These are phyloP conservation scores for Physcomitrellopsis africana DNA, from an alignment of 225 moss, liverwort and hornwort genomes.

Conservation along the genomic window DNA sequence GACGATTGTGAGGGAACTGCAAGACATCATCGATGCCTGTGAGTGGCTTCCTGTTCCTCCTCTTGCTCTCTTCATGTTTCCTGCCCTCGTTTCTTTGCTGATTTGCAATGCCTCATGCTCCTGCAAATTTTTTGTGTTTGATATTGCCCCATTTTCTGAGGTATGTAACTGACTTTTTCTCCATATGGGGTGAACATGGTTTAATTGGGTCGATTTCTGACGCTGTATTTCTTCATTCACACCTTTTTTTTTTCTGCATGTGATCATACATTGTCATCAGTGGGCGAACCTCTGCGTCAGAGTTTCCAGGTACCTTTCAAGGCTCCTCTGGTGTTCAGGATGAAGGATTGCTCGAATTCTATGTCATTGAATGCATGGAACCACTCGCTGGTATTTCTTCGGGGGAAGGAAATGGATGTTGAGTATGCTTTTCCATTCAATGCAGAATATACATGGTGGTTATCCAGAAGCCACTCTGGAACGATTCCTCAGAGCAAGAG, in stretches of 20 bases:
- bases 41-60: slow-evolving; percentile 27
- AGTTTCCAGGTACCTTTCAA: slow-evolving; percentile 47
- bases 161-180: no score
- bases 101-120: background rate
- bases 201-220: background rate
- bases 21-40: slow-evolving; percentile 38
- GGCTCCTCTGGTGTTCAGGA: background rate
- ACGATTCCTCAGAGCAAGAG: slow-evolving; percentile 87
- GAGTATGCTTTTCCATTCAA: background rate
- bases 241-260: slow-evolving; percentile 29
- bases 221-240: background rate
- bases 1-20: slow-evolving; percentile 41
- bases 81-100: background rate
- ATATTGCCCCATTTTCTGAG: background rate
- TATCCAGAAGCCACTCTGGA: slow-evolving; percentile 64
- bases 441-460: slow-evolving; percentile 78
- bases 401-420: background rate
- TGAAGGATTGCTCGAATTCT: background rate
- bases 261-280: slow-evolving; percentile 24
- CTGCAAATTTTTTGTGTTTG: background rate
- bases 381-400: background rate
- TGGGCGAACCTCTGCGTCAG: slow-evolving; percentile 47
- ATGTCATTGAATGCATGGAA: background rate
- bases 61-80: background rate
- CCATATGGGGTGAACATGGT: background rate